Percentiles rank a stretch among this genome's conserved stretches.
phyloP scores from a whole-genome alignment of 768 basidiomycete genomes.

The Russula abietina region DNA sequence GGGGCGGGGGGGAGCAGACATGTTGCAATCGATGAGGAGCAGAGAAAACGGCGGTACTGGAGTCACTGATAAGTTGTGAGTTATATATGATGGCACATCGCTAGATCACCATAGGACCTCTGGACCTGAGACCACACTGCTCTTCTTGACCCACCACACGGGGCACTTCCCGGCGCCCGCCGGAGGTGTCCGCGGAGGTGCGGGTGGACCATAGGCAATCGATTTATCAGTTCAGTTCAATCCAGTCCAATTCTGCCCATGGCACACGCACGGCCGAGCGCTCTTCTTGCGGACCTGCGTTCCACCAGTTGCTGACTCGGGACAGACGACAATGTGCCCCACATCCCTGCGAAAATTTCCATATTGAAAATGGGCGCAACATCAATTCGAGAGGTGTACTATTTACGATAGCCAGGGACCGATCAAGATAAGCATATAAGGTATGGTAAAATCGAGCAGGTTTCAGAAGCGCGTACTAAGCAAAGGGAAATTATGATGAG shows the following conservation, averaged over 20 bases:
- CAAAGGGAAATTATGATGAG: background rate
- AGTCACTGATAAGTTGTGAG: conserved; percentile 16
- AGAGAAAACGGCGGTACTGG: conserved; percentile 16
- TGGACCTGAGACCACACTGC: conserved; percentile 11
- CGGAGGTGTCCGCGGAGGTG: conserved; percentile 14
- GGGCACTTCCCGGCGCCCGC: conserved; percentile 11
- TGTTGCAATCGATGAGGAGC: conserved; percentile 36
- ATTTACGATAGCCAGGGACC: conserved; percentile 13
- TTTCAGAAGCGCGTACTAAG: conserved; percentile 11
- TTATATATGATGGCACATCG: conserved; percentile 22
- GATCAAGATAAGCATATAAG: conserved; percentile 24
- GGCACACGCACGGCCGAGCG: background rate
- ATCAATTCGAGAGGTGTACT: conserved; percentile 11
- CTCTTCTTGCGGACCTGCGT: conserved; percentile 6
- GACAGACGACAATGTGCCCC: conserved; percentile 3
- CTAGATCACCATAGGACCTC: conserved; percentile 14
- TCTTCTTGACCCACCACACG: conserved; percentile 17
- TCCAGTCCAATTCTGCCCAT: background rate
- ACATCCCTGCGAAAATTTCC: background rate
- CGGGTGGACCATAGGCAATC: conserved; percentile 9
- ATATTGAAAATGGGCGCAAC: conserved; percentile 10
- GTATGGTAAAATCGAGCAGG: conserved; percentile 23
- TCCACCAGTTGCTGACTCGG: background rate
- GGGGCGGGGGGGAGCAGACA: conserved; percentile 34
- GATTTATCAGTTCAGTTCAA: conserved; percentile 3